A percentile compares a stretch with the other conserved stretches of the same genome.
phyloP scores from a whole-genome alignment of 139 green algal genomes.

The Chlorella vulgaris region DNA sequence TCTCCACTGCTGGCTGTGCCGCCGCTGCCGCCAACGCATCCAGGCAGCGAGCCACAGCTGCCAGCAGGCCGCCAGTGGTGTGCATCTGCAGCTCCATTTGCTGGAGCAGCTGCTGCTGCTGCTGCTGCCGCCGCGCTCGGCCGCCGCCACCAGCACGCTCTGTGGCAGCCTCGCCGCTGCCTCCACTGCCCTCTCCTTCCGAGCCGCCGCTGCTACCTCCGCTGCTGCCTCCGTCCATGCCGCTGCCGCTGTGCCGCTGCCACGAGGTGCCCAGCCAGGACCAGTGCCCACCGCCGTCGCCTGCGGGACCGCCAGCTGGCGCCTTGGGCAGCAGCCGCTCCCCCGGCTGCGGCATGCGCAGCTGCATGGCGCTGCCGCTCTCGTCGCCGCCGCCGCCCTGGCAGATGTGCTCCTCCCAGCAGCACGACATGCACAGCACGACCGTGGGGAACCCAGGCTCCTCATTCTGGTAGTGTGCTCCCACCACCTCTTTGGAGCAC shows the following conservation, averaged over 20 bases:
- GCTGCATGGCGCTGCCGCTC: slow-evolving; percentile 31
- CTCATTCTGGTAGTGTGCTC: slow-evolving; percentile 37
- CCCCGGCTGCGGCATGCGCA: slow-evolving; percentile 32
- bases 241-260: background rate
- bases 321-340: background rate
- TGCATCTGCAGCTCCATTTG: slow-evolving; percentile 23
- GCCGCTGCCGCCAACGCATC: background rate
- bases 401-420: slow-evolving; percentile 38
- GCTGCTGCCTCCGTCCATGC: background rate
- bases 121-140: background rate
- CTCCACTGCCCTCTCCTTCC: background rate
- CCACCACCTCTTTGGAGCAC: slow-evolving; percentile 43
- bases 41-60: slow-evolving; percentile 9
- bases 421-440: slow-evolving; percentile 40
- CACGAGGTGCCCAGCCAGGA: background rate
- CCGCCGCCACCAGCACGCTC: background rate
- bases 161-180: background rate
- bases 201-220: background rate
- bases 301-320: background rate
- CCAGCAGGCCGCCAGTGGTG: slow-evolving; percentile 27
- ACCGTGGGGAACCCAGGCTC: slow-evolving; percentile 33
- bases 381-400: slow-evolving; percentile 11
- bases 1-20: background rate
- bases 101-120: slow-evolving; percentile 22
- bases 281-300: slow-evolving; percentile 8